Percentiles rank a stretch among this genome's conserved stretches.
Conservation (phyloP, 768 basidiomycete genomes). For the Holtermannia corniformis region DNA sequence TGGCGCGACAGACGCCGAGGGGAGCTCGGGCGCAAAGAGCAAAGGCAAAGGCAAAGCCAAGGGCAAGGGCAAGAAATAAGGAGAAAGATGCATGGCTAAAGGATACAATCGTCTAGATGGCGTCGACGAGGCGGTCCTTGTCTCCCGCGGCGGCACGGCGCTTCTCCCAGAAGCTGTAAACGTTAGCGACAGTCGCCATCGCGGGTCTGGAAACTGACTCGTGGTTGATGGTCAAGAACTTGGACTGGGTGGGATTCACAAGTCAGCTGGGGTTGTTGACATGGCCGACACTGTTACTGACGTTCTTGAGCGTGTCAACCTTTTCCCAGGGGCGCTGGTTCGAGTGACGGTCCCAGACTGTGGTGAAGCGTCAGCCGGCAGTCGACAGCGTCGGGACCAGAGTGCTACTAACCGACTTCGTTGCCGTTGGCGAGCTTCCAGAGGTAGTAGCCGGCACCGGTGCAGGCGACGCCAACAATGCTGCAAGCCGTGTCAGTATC, state of each 20-base stretch:
- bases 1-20: too few species aligned
- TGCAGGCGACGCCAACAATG: conserved; percentile 47
- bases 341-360: conserved; percentile 53
- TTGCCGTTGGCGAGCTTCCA: conserved; percentile 53
- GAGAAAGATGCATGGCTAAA: too few species aligned
- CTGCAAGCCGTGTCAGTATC: conserved; percentile 43
- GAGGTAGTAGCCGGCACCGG: conserved; percentile 61
- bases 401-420: conserved; percentile 36
- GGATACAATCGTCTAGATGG: background rate
- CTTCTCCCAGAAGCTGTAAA: conserved; percentile 29
- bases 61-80: too few species aligned
- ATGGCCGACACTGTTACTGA: conserved; percentile 5
- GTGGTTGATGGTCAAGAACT: conserved; percentile 16
- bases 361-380: conserved; percentile 32
- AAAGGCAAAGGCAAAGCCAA: too few species aligned
- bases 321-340: conserved; percentile 88
- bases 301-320: conserved; percentile 60
- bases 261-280: background rate
- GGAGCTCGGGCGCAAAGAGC: too few species aligned
- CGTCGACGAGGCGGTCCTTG: conserved; percentile 11
- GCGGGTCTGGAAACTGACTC: too few species aligned
- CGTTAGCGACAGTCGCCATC: too few species aligned
- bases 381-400: background rate
- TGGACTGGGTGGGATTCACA: conserved; percentile 12
- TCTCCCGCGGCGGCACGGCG: conserved; percentile 6